These are phyloP conservation scores for Hemisphaericaspora xylofermentans DNA, from an alignment of 1,139 yeast genomes.

Conservation along the genomic window DNA sequence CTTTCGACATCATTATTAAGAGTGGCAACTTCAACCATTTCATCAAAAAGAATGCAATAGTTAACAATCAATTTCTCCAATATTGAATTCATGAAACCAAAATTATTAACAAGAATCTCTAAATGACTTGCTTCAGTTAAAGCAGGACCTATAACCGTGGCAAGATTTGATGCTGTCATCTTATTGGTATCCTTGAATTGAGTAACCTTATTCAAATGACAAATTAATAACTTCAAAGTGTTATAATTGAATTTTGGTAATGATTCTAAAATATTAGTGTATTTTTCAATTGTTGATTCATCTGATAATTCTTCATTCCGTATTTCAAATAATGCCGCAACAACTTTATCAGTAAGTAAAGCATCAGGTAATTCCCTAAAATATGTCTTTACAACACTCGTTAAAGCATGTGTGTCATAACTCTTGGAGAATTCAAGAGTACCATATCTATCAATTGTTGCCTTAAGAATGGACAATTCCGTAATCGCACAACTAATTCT, in stretches of 20 bases:
- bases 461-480: conserved; percentile 67
- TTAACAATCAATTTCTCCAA: conserved; percentile 50
- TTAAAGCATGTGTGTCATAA: conserved; percentile 83
- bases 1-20: not conserved
- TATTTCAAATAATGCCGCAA: conserved; percentile 47
- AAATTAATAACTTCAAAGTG: conserved; percentile 62
- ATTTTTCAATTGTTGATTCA: conserved; percentile 25
- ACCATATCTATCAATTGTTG: conserved; percentile 72
- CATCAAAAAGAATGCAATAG: conserved; percentile 40
- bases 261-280: conserved; percentile 44
- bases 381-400: conserved; percentile 85
- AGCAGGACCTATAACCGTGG: conserved; percentile 71
- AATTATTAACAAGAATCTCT: conserved; percentile 47
- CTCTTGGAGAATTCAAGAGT: conserved; percentile 60
- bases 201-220: conserved; percentile 67
- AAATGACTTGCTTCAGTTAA: conserved; percentile 57
- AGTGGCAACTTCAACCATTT: not conserved
- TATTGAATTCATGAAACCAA: conserved; percentile 56
- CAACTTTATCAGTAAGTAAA: conserved; percentile 56
- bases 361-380: conserved; percentile 91
- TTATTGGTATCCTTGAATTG: conserved; percentile 61
- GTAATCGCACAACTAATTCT: conserved; percentile 89
- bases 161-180: conserved; percentile 79
- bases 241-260: conserved; percentile 69
- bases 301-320: conserved; percentile 18